Conservation (phyloP, 2,329 filamentous ascomycete species). For the Talaromyces sp. region DNA sequence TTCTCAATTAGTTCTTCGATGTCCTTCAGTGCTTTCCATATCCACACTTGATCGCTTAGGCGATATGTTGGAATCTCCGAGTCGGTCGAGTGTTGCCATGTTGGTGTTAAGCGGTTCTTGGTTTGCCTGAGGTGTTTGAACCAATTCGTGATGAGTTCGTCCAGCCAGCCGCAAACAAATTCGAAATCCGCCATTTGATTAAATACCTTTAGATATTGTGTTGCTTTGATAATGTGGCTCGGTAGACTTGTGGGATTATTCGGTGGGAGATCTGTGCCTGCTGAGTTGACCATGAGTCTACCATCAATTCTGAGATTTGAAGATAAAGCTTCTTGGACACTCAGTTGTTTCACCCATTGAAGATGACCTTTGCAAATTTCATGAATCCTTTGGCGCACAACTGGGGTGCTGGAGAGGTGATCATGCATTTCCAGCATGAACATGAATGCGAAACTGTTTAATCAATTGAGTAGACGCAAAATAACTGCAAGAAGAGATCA, state of each 20-base stretch:
- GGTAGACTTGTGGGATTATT: constrained; percentile 13
- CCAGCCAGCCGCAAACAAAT: constrained; percentile 14
- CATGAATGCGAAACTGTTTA: constrained; percentile 14
- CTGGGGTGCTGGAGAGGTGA: background rate
- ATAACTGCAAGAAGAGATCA: background rate
- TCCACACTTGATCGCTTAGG: constrained; percentile 16
- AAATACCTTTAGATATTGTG: constrained; percentile 12
- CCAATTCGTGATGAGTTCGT: constrained; percentile 7
- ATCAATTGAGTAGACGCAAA: background rate
- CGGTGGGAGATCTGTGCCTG: constrained; percentile 9
- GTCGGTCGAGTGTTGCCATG: constrained; percentile 13
- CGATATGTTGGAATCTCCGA: constrained; percentile 15
- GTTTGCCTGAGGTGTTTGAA: constrained; percentile 6
- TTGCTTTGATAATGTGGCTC: constrained; percentile 15
- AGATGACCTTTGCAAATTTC: constrained; percentile 14
- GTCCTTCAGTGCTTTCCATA: constrained; percentile 14
- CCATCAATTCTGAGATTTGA: constrained; percentile 14
- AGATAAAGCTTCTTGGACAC: constrained; percentile 5
- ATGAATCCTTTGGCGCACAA: constrained; percentile 6
- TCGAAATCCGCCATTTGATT: constrained; percentile 2
- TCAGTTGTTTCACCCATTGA: constrained; percentile 6
- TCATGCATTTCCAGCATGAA: constrained; percentile 15
- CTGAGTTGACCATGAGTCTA: background rate
- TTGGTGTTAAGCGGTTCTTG: constrained; percentile 13
- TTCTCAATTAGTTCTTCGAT: constrained; percentile 12